Evolutionary conservation across 2,329 filamentous ascomycete species (phyloP), one percentile per base, ranked within the genome.

Genomic region (Zymoseptoria passerinii): DNA sequence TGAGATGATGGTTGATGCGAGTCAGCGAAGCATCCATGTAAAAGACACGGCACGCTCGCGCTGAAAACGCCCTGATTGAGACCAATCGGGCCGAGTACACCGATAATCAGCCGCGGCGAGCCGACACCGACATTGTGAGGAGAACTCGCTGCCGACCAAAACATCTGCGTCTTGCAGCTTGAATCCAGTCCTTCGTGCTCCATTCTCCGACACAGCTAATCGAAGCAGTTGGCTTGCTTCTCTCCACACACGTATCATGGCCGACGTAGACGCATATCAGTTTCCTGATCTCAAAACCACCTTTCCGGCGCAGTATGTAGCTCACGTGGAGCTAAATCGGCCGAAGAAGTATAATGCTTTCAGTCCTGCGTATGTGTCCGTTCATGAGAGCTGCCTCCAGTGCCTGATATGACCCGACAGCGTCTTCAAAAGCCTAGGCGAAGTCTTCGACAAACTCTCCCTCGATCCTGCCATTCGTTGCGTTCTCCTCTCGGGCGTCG

Each of bases 261-360:
- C 35, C 35, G 35, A 44, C 7, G 35, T 16, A 44, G n/a, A 44
- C 23, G 28, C 27, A 28, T 52, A 52, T 28, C n/a, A 29, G 18
- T 52, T 52, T 28, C 50, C 50, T n/a, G 50, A 52, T 9, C 50
- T 52, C 23, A 18, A 13, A 9, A 52, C 13, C 10, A 52, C 50
- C 23, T 52, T 28, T 8, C 50, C 50, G 10, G 50, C 50, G 50
- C 50, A 23, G 28, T 52, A 28, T 5, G 23, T 52, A 6, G 50
- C 49, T 27, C 49, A 50, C 13, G 88, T 96, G 59, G 87, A 96
- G 75, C 94, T 95, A 75, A 92, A 95, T 77, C 83, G 91, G 1
- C 84, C 91, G 1, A 75, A 83, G 65, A 95, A 95, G 77, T 78
- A 96, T 72, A 97, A 97, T 73, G 85, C 92, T 61, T 96, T 95